Evolutionary conservation across 768 basidiomycete species (phyloP).

Genomic region (Lentinula lateritia): DNA sequence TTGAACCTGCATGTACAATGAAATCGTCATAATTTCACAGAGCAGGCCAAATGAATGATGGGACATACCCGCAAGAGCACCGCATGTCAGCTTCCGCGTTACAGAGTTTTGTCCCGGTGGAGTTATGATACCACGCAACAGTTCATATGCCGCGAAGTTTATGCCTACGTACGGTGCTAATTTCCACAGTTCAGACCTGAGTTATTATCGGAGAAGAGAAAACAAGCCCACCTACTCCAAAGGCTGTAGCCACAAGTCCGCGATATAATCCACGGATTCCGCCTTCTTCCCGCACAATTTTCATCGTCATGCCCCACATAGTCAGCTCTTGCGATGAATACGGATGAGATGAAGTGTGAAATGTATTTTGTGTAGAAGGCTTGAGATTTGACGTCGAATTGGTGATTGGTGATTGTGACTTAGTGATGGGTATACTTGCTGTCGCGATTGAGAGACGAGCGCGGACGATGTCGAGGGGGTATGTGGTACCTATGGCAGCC

Average conservation of each 20-base stretch:
- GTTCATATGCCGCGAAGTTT: constrained; percentile 94
- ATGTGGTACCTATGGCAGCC: constrained; percentile 59
- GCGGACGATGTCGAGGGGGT: constrained; percentile 91
- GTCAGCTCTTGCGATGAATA: constrained; percentile 55
- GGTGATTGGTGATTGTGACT: constrained; percentile 19
- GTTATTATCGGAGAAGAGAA: too few species aligned
- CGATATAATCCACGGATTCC: constrained; percentile 84
- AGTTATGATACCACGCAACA: constrained; percentile 66
- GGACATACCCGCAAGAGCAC: constrained; percentile 73
- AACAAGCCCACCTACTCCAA: constrained; percentile 48
- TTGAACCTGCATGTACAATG: constrained; percentile 47
- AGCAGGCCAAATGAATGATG: neutral
- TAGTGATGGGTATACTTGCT: constrained; percentile 53
- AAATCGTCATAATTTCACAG: neutral
- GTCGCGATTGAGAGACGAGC: constrained; percentile 91
- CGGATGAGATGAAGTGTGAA: constrained; percentile 41
- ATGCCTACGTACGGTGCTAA: constrained; percentile 80
- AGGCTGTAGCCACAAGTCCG: constrained; percentile 76
- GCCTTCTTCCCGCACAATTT: constrained; percentile 90
- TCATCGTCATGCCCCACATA: constrained; percentile 85
- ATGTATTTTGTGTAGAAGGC: constrained; percentile 38
- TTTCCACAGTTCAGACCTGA: neutral
- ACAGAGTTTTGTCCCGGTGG: constrained; percentile 75
- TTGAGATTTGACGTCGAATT: constrained; percentile 15
- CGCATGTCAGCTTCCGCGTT: constrained; percentile 71